phyloP scores from a whole-genome alignment of 2,329 filamentous ascomycete species.

The Cladophialophora chaetospira region DNA sequence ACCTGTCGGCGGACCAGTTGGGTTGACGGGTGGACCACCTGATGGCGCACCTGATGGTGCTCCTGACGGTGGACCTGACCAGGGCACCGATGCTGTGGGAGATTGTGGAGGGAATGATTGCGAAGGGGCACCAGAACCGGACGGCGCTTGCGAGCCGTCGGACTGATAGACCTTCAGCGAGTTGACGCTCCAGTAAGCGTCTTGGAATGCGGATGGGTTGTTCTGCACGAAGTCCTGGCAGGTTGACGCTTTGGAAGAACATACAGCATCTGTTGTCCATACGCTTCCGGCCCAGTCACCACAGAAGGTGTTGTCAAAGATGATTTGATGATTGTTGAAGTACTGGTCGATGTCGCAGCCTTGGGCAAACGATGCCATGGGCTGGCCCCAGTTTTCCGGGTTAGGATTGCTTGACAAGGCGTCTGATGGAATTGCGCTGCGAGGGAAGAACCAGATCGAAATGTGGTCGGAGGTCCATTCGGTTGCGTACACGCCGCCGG shows the following conservation, averaged over 20 bases:
- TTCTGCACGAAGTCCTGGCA: constrained; percentile 72
- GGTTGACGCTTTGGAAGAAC: constrained; percentile 60
- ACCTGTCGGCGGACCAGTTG: not conserved
- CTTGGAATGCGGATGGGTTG: constrained; percentile 69
- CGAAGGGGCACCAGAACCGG: not conserved
- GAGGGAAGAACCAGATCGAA: constrained; percentile 79
- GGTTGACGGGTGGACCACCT: constrained; percentile 4
- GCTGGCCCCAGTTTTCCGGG: constrained; percentile 68
- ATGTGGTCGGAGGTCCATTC: constrained; percentile 76
- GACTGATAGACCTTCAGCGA: constrained; percentile 29
- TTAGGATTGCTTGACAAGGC: constrained; percentile 62
- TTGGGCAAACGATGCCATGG: constrained; percentile 65
- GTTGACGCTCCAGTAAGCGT: constrained; percentile 57
- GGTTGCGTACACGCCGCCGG: constrained; percentile 71
- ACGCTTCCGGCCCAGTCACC: constrained; percentile 80
- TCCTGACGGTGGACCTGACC: not conserved
- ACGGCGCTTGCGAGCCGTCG: not conserved
- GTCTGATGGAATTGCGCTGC: constrained; percentile 65
- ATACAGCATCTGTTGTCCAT: constrained; percentile 62
- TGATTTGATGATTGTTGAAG: constrained; percentile 73
- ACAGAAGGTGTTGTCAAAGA: constrained; percentile 84
- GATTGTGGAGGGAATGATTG: not conserved
- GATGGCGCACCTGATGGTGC: not conserved
- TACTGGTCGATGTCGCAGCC: constrained; percentile 70
- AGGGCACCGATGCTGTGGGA: not conserved